Evolutionary conservation across 2,329 filamentous ascomycete genomes (phyloP).

Genomic region (Talaromyces sp.): DNA sequence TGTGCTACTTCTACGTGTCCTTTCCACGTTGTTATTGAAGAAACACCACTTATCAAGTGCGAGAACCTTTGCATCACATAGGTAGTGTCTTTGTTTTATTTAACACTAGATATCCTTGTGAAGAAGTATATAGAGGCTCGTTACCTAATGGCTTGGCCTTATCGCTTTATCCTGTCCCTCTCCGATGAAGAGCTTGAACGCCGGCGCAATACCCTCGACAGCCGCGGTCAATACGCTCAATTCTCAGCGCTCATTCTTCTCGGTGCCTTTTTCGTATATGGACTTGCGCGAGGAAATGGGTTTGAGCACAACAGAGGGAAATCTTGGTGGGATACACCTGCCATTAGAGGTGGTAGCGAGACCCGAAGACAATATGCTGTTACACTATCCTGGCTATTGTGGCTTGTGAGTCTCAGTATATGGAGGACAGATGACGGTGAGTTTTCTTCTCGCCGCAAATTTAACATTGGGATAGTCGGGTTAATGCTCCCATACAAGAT

Average conservation of each 20-base stretch:
- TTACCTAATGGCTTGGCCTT: constrained; percentile 40
- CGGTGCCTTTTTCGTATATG: constrained; percentile 21
- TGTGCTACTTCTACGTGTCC: background rate
- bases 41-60: background rate
- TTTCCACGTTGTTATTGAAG: background rate
- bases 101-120: background rate
- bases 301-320: constrained; percentile 7
- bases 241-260: constrained; percentile 45
- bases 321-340: constrained; percentile 43
- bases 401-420: constrained; percentile 49
- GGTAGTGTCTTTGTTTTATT: background rate
- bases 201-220: constrained; percentile 50
- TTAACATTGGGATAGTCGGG: background rate
- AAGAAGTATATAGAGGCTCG: background rate
- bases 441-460: background rate
- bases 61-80: background rate
- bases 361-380: constrained; percentile 49
- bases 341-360: constrained; percentile 41
- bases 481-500: constrained; percentile 39
- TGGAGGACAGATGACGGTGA: constrained; percentile 52
- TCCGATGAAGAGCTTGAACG: constrained; percentile 46
- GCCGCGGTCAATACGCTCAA: constrained; percentile 53
- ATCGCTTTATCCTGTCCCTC: constrained; percentile 49
- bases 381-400: constrained; percentile 46
- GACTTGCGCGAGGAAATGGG: background rate